Evolutionary conservation across 2,329 filamentous ascomycete species (phyloP).

Genomic region (Fusarium compactum): DNA sequence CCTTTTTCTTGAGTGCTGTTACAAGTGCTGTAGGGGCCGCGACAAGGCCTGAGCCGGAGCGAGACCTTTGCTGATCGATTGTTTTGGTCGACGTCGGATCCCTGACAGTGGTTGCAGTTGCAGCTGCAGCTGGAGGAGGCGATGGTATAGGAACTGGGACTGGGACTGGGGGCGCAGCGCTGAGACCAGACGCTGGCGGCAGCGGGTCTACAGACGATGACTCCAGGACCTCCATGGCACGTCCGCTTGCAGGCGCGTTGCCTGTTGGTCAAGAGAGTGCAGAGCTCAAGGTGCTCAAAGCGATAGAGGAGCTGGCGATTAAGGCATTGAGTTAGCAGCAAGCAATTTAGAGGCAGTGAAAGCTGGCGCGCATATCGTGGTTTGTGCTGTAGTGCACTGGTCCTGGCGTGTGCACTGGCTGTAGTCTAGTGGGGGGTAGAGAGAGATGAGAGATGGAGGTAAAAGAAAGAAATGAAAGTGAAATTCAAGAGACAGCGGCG

Average conservation of each 20-base stretch:
- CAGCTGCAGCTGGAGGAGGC: conserved; percentile 31
- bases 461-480: conserved; percentile 12
- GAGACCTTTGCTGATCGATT: conserved; percentile 26
- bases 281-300: conserved; percentile 47
- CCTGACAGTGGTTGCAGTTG: conserved; percentile 39
- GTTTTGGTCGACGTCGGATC: conserved; percentile 42
- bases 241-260: conserved; percentile 39
- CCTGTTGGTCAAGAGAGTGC: conserved; percentile 40
- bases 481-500: conserved; percentile 9
- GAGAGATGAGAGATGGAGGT: neutral
- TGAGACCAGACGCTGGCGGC: conserved; percentile 48
- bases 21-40: conserved; percentile 13
- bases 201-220: conserved; percentile 43
- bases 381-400: conserved; percentile 12
- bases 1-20: conserved; percentile 28
- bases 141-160: conserved; percentile 38
- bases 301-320: conserved; percentile 40
- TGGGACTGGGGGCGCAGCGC: conserved; percentile 42
- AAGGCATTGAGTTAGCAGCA: conserved; percentile 46
- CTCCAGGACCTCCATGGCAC: conserved; percentile 48
- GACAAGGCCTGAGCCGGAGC: conserved; percentile 38
- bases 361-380: conserved; percentile 32
- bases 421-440: conserved; percentile 8
- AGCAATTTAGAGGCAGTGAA: conserved; percentile 17
- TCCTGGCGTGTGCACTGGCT: conserved; percentile 8